Evolutionary conservation across 2,329 filamentous ascomycete genomes (phyloP), one percentile per base, ranked within the genome.

Genomic region (Aspergillus brunneoviolaceus): DNA sequence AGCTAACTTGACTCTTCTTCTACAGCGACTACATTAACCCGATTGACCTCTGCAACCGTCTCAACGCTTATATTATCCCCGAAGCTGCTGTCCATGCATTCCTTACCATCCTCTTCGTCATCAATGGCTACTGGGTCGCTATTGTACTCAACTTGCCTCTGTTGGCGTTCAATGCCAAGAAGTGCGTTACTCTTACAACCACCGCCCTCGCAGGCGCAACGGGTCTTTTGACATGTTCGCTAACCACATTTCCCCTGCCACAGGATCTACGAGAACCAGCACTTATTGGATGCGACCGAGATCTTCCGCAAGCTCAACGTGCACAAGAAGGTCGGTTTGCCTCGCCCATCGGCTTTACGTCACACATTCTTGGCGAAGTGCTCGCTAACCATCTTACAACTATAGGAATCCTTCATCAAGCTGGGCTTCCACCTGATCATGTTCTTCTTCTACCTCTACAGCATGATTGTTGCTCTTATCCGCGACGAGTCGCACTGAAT

Each of bases 391-490:
- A 35, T 11, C 39, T 19, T 19, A 23, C 21, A n/a, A 49, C 35
- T 57, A 39, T 67, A 96, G 93, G 95, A 99, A 87, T 98, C 95
- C 0, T 99, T 99, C 79, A 89, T 95, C 82, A 99, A 99, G 83
- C 91, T 99, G 49, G 95, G 94, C 59, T 99, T 99, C 85, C 95
- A 99, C 80, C 84, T 99, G 62, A 79, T 99, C 81, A 97, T 99
- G 92, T 99, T 99, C 87, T 99, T 99, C 88, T 99, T 98, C 87
- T 99, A 99, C 82, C 89, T 99, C 59, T 96, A 96, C 86, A 96
- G 91, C 88, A 96, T 95, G 91, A 95, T 95, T 70, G 94, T 97
- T 66, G 94, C 95, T 67, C 85, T 99, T 65, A 99, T 99, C 83
- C 89, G 90, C 74, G 95, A 98, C 79, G 95, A 99, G 81, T 87